Conservation (phyloP, 805 yeast species). For the Wickerhamomyces hampshirensis region DNA sequence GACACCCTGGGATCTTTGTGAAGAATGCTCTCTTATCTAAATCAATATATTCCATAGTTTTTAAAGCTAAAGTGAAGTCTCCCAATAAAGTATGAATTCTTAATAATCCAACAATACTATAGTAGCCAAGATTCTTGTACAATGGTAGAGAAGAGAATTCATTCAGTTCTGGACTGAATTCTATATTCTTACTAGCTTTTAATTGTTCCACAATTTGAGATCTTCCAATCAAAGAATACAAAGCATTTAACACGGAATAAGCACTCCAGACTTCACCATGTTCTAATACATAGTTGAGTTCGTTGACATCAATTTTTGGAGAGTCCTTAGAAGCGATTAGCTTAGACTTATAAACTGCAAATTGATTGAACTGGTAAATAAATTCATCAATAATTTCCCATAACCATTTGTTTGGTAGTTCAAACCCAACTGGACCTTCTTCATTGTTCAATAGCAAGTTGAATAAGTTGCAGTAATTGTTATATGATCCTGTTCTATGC, state of each 20-base stretch:
- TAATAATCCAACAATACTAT: slow-evolving; percentile 42
- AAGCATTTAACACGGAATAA: slow-evolving; percentile 42
- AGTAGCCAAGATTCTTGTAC: slow-evolving; percentile 43
- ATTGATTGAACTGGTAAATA: slow-evolving; percentile 45
- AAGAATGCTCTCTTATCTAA: slow-evolving; percentile 42
- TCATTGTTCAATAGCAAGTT: slow-evolving; percentile 39
- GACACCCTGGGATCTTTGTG: slow-evolving; percentile 44
- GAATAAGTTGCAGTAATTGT: slow-evolving; percentile 45
- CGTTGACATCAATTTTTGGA: slow-evolving; percentile 22
- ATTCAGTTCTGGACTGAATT: slow-evolving; percentile 27
- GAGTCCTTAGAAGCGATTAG: slow-evolving; percentile 27
- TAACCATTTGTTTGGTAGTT: slow-evolving; percentile 43
- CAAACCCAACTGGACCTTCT: slow-evolving; percentile 39
- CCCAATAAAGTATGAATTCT: slow-evolving; percentile 47
- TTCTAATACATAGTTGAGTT: slow-evolving; percentile 33
- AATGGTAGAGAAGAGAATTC: slow-evolving; percentile 38
- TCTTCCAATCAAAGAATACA: slow-evolving; percentile 41
- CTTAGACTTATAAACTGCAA: slow-evolving; percentile 36
- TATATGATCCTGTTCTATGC: slow-evolving; percentile 42
- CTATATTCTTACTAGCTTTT: slow-evolving; percentile 14
- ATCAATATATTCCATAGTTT: slow-evolving; percentile 43
- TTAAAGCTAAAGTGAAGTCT: slow-evolving; percentile 44
- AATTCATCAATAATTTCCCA: slow-evolving; percentile 52
- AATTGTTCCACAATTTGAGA: slow-evolving; percentile 19
- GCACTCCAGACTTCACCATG: slow-evolving; percentile 42